phyloP scores from a whole-genome alignment of 441 rosid species.

The Populus hybrid region DNA sequence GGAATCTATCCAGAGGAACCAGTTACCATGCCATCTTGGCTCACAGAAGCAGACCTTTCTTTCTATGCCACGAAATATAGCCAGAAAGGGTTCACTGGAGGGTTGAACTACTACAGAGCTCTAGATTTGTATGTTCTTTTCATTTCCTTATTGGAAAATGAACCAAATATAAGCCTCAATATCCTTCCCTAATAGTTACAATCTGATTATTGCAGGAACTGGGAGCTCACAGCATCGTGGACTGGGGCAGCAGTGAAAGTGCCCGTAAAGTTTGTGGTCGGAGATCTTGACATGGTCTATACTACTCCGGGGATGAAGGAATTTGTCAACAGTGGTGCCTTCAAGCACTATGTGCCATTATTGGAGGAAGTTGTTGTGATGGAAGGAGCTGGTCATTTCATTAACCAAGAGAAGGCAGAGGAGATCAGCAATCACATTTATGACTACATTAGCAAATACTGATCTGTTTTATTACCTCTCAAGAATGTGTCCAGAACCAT shows the following conservation, averaged over 20 bases:
- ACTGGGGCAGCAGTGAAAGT: slow-evolving; percentile 41
- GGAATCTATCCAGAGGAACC: slow-evolving; percentile 14
- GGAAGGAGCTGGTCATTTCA: slow-evolving; percentile 57
- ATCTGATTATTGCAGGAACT: slow-evolving; percentile 35
- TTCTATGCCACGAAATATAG: slow-evolving; percentile 39
- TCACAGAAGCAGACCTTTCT: slow-evolving; percentile 50
- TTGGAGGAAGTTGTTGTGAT: slow-evolving; percentile 52
- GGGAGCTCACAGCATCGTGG: slow-evolving; percentile 70
- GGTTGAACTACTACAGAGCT: slow-evolving; percentile 72
- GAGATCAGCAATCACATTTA: slow-evolving; percentile 47
- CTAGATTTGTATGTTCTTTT: slow-evolving; percentile 47
- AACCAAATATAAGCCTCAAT: not conserved
- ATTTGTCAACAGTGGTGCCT: slow-evolving; percentile 40
- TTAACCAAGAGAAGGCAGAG: slow-evolving; percentile 57
- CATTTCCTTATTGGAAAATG: not conserved
- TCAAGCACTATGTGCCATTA: slow-evolving; percentile 45
- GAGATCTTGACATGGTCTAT: slow-evolving; percentile 54
- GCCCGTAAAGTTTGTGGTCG: slow-evolving; percentile 57
- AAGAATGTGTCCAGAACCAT: too few species aligned
- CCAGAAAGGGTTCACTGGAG: slow-evolving; percentile 59
- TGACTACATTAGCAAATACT: slow-evolving; percentile 37
- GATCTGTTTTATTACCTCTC: not conserved
- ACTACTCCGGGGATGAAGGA: slow-evolving; percentile 57
- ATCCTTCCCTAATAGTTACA: not conserved
- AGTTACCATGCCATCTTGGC: slow-evolving; percentile 51